Conservation (phyloP, 257 asterid species). For the Lantana camara region DNA sequence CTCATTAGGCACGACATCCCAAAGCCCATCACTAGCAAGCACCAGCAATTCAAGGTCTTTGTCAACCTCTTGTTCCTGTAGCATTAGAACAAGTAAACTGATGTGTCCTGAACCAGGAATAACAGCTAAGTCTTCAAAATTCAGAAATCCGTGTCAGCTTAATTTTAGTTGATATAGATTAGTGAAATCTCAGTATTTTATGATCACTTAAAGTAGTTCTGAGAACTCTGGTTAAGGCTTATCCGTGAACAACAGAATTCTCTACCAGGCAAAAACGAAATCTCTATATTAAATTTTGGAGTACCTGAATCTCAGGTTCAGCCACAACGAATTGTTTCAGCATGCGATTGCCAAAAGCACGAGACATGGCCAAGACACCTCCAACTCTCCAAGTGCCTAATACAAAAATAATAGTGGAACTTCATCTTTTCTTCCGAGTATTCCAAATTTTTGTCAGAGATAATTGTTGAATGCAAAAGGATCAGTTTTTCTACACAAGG, state of each 20-base stretch:
- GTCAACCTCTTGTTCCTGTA: slow-evolving; percentile 83
- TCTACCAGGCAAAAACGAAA: neutral
- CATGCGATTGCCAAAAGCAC: slow-evolving; percentile 99
- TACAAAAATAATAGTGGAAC: slow-evolving; percentile 4
- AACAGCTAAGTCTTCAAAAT: neutral
- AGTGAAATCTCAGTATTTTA: neutral
- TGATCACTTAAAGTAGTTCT: slow-evolving; percentile 1
- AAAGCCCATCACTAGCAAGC: slow-evolving; percentile 94
- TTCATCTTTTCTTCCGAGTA: slow-evolving; percentile 13
- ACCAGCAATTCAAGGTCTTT: slow-evolving; percentile 85
- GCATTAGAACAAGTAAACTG: slow-evolving; percentile 28
- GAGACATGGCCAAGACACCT: slow-evolving; percentile 99
- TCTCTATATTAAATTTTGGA: neutral
- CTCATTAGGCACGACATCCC: slow-evolving; percentile 98
- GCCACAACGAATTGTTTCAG: slow-evolving; percentile 94
- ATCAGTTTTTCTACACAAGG: slow-evolving; percentile 1
- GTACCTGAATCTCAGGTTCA: slow-evolving; percentile 99
- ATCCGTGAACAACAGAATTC: slow-evolving; percentile 6
- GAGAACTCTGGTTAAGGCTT: neutral
- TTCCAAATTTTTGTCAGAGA: slow-evolving; percentile 9
- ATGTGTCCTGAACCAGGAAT: neutral
- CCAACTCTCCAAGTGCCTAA: slow-evolving; percentile 99
- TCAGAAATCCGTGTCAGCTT: neutral
- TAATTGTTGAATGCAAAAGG: slow-evolving; percentile 14
- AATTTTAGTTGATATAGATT: neutral